A percentile compares a stretch with the other conserved stretches of the same genome.
These are phyloP conservation scores for Dactylellina haptotyla DNA, from an alignment of 2,329 filamentous ascomycete genomes.

Conservation along the genomic window DNA sequence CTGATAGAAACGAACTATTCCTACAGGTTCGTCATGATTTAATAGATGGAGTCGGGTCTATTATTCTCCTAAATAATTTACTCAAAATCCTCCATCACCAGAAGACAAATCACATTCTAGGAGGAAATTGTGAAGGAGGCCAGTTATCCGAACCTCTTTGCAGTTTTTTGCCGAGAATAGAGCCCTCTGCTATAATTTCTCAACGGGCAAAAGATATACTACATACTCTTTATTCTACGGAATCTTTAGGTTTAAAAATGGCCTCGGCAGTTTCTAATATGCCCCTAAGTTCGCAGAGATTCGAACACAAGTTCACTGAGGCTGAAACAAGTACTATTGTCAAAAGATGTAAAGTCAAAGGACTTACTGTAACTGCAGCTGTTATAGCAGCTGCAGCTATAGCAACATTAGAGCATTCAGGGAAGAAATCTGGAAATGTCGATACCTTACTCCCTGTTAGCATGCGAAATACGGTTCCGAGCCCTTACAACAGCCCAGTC, in stretches of 20 bases:
- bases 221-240: neutral
- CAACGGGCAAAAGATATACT: neutral
- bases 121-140: neutral
- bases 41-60: slow-evolving; percentile 13
- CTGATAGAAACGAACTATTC: slow-evolving; percentile 2
- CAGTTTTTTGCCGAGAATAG: neutral
- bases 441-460: neutral
- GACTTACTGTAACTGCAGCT: neutral
- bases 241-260: neutral
- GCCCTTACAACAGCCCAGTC: too few species aligned
- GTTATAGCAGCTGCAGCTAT: neutral
- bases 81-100: slow-evolving; percentile 2
- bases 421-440: neutral
- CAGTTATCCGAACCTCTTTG: neutral
- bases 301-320: neutral
- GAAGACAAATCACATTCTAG: neutral
- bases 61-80: slow-evolving; percentile 23
- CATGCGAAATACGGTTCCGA: neutral
- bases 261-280: too few species aligned
- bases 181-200: neutral
- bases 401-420: neutral
- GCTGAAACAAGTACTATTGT: neutral
- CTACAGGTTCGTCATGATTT: slow-evolving; percentile 23
- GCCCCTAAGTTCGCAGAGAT: too few species aligned
- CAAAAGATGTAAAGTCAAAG: neutral